Percentiles rank a stretch among this genome's conserved stretches.
phyloP scores from a whole-genome alignment of 306 rosid genomes.

The Prunus fruticosa region DNA sequence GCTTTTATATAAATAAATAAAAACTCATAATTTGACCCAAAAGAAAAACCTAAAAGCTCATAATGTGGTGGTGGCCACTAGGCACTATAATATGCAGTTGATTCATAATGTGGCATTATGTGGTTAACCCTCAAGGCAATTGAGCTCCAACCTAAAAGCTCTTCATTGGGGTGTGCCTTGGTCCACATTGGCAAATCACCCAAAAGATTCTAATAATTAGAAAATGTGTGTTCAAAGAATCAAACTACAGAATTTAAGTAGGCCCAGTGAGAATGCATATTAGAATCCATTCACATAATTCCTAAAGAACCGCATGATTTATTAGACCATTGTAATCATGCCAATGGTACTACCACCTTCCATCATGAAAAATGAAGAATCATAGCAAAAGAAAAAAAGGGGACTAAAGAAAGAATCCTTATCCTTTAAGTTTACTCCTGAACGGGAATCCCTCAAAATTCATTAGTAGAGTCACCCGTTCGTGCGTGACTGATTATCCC shows the following conservation, averaged over 20 bases:
- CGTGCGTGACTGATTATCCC: no score
- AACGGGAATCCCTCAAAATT: no score
- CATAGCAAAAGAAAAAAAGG: not conserved
- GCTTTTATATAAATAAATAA: no score
- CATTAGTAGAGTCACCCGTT: no score
- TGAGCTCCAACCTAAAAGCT: constrained; percentile 9
- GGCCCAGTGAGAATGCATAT: not conserved
- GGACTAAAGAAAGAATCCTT: not conserved
- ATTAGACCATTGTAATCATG: constrained; percentile 1
- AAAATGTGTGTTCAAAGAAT: not conserved
- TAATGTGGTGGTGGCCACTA: not conserved
- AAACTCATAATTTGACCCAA: no score
- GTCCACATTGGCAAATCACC: constrained; percentile 17
- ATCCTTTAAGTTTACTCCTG: not conserved
- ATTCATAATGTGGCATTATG: not conserved
- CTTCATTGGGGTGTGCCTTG: not conserved
- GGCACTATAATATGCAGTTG: not conserved
- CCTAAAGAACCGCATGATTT: not conserved
- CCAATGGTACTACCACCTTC: not conserved
- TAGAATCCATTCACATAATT: not conserved
- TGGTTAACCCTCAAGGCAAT: constrained; percentile 1
- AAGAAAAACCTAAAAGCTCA: not conserved
- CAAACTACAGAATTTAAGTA: not conserved
- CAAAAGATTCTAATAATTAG: constrained; percentile 6
- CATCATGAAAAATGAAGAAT: not conserved